Base-by-base conservation (phyloP, 1,284 basidiomycete species). In the Ganoderma lucidum region DNA sequence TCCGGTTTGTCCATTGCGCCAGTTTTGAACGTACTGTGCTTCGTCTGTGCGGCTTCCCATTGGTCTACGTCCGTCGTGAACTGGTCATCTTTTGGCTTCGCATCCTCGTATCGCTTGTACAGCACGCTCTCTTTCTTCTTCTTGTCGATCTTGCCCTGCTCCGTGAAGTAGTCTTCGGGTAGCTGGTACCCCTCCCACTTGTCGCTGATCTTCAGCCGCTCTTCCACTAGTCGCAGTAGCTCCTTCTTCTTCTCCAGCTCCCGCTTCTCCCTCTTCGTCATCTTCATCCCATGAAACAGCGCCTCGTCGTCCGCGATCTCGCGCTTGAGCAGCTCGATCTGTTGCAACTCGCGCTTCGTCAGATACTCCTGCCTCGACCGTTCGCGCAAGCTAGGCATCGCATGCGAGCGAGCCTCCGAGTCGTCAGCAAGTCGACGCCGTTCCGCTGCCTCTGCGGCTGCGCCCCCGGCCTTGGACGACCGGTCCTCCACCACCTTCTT, bases 121-220 rank as follows among this genome's bases (percentile, higher is more conserved):
- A 99, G 82, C 0, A 95, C 96, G 74, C 94, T 93, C 79, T 97
- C 91, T 79, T 98, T 97, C 83, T 96, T 97, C 84, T 98, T 97
- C 81, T 91, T 93, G 86, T 99, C 97, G 71, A 99, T 94, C 81
- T 96, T 97, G n/a, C 98, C 98, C 80, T 98, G 96, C 78, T 98
- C 97, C 0, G 97, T 99, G 76, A 99, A 88, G 78, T 99, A 99
- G 82, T 99, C 97, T 75, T 98, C 96, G 0, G 96, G 97, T 48
- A 98, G 87, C 83, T 93, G 93, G 77, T 98, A 98, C 5, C 96
- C 96, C 71, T 98, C 96, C 80, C 88, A 95, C 72, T 95, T 94
- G 83, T 98, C 96, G 79, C 96, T 95, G 71, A 99, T 98, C 78
- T 90, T 92, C 71, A 96, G 86, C 28, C 97, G 90, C 79, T 97